Evolutionary conservation across 2,329 filamentous ascomycete genomes (phyloP).

Genomic region (Esteya vermicola): DNA sequence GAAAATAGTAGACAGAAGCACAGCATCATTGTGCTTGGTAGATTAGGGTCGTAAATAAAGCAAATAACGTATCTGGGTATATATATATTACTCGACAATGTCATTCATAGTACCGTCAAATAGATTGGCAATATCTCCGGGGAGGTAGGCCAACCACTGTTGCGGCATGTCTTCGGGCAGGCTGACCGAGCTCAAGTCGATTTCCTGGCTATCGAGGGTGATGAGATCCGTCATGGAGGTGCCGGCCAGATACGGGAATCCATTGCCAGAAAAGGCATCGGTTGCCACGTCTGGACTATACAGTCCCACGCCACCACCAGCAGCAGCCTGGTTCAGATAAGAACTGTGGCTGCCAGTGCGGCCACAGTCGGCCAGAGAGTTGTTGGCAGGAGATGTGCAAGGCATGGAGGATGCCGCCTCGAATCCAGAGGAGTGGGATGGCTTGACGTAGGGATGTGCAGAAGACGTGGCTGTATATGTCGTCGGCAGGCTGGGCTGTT

Average conservation of each 20-base stretch:
- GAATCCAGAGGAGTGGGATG: slow-evolving; percentile 15
- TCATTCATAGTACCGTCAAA: slow-evolving; percentile 22
- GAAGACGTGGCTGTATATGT: too few species aligned
- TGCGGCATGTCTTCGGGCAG: slow-evolving; percentile 50
- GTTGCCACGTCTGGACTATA: slow-evolving; percentile 13
- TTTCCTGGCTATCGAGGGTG: slow-evolving; percentile 63
- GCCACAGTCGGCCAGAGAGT: background rate
- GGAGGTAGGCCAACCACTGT: slow-evolving; percentile 58
- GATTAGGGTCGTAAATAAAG: too few species aligned
- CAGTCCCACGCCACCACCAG: background rate
- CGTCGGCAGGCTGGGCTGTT: too few species aligned
- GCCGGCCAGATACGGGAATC: slow-evolving; percentile 18
- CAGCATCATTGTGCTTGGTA: too few species aligned
- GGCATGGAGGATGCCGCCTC: too few species aligned
- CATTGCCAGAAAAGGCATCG: slow-evolving; percentile 13
- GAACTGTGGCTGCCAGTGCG: background rate
- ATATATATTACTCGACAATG: background rate
- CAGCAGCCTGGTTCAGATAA: background rate
- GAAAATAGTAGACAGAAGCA: background rate
- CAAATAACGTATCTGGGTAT: too few species aligned
- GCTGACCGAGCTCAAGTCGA: slow-evolving; percentile 57
- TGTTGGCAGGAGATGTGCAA: slow-evolving; percentile 24
- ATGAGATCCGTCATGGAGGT: slow-evolving; percentile 32
- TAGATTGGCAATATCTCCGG: slow-evolving; percentile 47
- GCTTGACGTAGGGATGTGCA: slow-evolving; percentile 17